Evolutionary conservation across 257 asterid genomes (phyloP), one percentile per base, ranked within the genome.

Genomic region (Perilla frutescens): DNA sequence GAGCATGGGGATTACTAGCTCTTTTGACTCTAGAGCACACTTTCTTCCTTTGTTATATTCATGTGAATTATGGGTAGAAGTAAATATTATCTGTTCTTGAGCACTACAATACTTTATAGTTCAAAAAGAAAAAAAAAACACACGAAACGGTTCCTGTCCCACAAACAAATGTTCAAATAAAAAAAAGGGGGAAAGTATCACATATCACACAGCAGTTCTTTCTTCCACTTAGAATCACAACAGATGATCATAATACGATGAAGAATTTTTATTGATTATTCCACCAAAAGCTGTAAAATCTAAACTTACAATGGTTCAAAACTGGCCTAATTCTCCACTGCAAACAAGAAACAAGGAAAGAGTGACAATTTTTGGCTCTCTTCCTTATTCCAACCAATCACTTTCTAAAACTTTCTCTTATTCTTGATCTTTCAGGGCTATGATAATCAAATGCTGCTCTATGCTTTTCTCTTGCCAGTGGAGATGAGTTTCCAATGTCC

Each of bases 401-500:
- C 74, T 75, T 76, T 43, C 70, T 76, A 15, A 75, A 66, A 63
- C 78, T 58, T 3, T 80, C 76, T 45, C 61, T 40, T 26, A 15
- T 61, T 39, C 59, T 62, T 4, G 20, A 68, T 8, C 70, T 55
- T 74, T 79, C 68, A 39, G 83, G 80, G 66, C 85, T 75, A 6
- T 73, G 80, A 69, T 79, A 76, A 57, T 64, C 82, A 13, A 68
- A 80, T 51, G 71, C 54, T 31, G 76, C 71, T 80, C 81, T 73
- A 37, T 76, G 74, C 31, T 70, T 75, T 58, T 70, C 84, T 71
- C 55, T 80, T 55, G 58, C 66, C 69, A 81, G 61, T 4, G 86
- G 81, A 4, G 89, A 82, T 2, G 83, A 65, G 75, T 86, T 90
- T 8, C 83, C 91, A 58, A 90, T 82, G 29, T 90, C 89, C 26